A percentile compares a stretch with the other conserved stretches of the same genome.
These are phyloP conservation scores for Xanthoceras sorbifolium DNA, from an alignment of 345 rosid genomes.

Conservation along the genomic window DNA sequence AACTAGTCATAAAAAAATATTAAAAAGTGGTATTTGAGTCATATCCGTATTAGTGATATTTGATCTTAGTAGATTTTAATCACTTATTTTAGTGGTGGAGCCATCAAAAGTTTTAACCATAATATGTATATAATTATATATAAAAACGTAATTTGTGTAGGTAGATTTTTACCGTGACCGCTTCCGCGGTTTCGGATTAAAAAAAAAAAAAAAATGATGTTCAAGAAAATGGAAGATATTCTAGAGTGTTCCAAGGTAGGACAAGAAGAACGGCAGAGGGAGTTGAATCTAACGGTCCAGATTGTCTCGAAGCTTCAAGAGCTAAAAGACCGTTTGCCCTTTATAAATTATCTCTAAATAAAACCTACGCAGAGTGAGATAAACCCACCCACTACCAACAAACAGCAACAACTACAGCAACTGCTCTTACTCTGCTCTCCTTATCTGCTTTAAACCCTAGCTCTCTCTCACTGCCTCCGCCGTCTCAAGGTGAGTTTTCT, in stretches of 20 bases:
- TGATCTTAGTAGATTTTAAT: no score
- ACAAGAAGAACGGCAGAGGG: not conserved
- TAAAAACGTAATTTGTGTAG: no score
- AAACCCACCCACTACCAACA: not conserved
- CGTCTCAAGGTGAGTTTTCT: not conserved
- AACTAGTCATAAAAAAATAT: no score
- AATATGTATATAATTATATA: no score
- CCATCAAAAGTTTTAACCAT: no score
- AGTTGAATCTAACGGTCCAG: constrained; percentile 42
- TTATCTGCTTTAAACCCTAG: constrained; percentile 36
- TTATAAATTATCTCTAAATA: constrained; percentile 19
- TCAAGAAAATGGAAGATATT: constrained; percentile 12
- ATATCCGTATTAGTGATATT: no score
- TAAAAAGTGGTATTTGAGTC: no score
- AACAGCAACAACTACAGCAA: not conserved
- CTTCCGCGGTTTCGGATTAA: no score
- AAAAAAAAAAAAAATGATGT: no score
- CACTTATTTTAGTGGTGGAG: no score
- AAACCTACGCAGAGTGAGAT: constrained; percentile 6
- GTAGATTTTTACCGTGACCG: no score
- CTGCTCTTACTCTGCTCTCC: not conserved
- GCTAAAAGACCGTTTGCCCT: constrained; percentile 23
- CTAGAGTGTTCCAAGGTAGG: constrained; percentile 33
- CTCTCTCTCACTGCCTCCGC: not conserved
- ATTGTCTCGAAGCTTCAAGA: constrained; percentile 37